These are phyloP conservation scores for Anthracocystis panici-leucophaei DNA, from an alignment of 1,284 basidiomycete genomes.

Conservation along the genomic window DNA sequence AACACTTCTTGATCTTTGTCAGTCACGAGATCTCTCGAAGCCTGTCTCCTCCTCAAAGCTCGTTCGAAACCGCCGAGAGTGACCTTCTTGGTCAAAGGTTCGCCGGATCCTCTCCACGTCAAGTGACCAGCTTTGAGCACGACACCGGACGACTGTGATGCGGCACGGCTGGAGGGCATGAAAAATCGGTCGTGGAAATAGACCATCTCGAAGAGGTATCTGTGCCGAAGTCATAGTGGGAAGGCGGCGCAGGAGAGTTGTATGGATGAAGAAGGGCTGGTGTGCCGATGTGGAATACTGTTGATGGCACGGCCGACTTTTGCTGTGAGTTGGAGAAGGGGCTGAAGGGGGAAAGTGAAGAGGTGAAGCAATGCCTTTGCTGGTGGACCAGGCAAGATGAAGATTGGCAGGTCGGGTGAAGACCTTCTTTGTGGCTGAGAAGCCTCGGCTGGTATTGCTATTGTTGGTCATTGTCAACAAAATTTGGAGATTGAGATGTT, in stretches of 20 bases:
- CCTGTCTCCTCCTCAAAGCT: constrained; percentile 16
- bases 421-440: constrained; percentile 8
- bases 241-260: constrained; percentile 7
- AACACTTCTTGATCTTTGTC: constrained; percentile 8
- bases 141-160: not conserved
- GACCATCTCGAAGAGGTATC: not conserved
- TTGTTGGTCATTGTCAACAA: constrained; percentile 6
- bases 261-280: constrained; percentile 13
- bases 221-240: not conserved
- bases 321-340: not conserved
- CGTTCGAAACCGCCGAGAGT: constrained; percentile 20
- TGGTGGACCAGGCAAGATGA: constrained; percentile 26
- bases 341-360: not conserved
- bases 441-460: not conserved
- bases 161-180: too few species aligned
- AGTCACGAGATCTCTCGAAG: not conserved
- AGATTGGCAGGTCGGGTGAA: constrained; percentile 33
- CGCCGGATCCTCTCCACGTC: constrained; percentile 8
- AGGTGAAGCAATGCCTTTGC: constrained; percentile 4
- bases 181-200: not conserved
- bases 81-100: not conserved
- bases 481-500: too few species aligned
- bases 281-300: not conserved
- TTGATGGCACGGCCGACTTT: not conserved
- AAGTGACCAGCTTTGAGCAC: constrained; percentile 16